Percentiles rank a stretch among this genome's conserved stretches.
phyloP scores from a whole-genome alignment of 176 grass and related monocot species.

The Musa troglodytarum region DNA sequence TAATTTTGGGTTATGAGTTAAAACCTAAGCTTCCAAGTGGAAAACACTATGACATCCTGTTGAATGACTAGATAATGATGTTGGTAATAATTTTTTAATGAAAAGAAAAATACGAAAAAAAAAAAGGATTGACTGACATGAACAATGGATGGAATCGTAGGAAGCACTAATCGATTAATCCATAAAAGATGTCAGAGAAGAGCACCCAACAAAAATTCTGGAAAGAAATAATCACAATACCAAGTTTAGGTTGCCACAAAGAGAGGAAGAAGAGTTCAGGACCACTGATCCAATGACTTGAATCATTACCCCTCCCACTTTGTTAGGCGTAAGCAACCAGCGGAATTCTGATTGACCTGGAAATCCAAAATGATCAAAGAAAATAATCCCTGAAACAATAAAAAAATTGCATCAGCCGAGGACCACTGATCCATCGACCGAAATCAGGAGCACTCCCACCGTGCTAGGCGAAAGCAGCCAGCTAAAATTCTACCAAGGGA shows the following conservation, averaged over 20 bases:
- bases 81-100: neutral
- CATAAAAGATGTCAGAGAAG: neutral
- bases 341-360: no score
- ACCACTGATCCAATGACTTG: conserved; percentile 5
- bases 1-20: no score
- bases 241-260: neutral
- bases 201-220: neutral
- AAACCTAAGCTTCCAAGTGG: neutral
- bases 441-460: no score
- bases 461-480: no score
- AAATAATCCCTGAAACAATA: no score
- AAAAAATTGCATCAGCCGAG: no score
- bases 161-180: neutral
- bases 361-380: no score
- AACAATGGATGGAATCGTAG: neutral
- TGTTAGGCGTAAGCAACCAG: neutral
- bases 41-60: neutral
- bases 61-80: neutral
- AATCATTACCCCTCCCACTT: neutral
- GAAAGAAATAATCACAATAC: neutral
- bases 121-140: neutral
- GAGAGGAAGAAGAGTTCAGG: neutral
- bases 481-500: neutral
- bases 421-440: no score
- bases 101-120: neutral